Evolutionary conservation across 2,329 filamentous ascomycete species (phyloP), one percentile per base, ranked within the genome.

Genomic region (Sclerotinia nivalis): DNA sequence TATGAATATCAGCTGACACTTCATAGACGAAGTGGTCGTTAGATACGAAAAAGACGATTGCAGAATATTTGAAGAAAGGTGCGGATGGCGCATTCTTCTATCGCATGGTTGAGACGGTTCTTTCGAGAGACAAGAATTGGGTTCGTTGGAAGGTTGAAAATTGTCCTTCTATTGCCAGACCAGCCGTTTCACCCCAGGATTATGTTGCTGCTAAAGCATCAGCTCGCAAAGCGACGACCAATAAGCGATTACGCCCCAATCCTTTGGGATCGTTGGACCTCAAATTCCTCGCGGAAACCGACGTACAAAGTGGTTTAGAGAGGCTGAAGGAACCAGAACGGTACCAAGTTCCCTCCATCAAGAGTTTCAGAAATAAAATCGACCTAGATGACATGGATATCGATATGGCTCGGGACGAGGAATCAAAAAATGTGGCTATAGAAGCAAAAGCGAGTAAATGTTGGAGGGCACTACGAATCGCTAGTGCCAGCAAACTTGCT

Each of bases 51-150:
- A 86, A 86, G 50, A 84, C 85, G 9, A 97, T 98, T 76, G 91
- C 91, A 71, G 88, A 89, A 70, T 97, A 97, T 80, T 86, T 99
- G 69, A 91, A 91, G 77, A 86, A 90, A 75, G 92, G 92, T 28
- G 82, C 85, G 55, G 94, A 97, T 77, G 96, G 96, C 43, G 92
- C 93, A 73, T 97, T 97, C 80, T 99, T 98, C 80, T 91, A 93
- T 81, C 91, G 96, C 52, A 97, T 98, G 88, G 93, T 99, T 45
- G 95, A 98, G 79, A 98, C 94, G 18, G 95, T 99, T 45, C 87
- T 99, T 43, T 93, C 93, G 34, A 87, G 96, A 73, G 96, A 99
- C 80, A 98, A 97, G 83, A 97, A 98, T 78, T 99, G 96, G 96
- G 93, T 96, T 58, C 91, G 93, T 72, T 99, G 96, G 96, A 99